Conservation (phyloP, 768 basidiomycete species). For the Amanita subjunquillea region DNA sequence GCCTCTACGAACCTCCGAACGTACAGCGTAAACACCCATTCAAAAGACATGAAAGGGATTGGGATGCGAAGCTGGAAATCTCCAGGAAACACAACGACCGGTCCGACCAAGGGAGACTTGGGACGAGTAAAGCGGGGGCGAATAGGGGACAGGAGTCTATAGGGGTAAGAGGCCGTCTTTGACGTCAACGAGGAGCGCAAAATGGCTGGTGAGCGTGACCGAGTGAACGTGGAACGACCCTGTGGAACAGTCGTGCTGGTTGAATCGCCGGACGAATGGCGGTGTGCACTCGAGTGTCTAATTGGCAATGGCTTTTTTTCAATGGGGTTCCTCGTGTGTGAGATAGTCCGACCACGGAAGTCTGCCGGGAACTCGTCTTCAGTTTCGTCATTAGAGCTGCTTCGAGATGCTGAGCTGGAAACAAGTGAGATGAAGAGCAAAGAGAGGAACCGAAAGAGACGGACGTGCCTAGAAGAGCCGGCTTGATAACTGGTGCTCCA, state of each 20-base stretch:
- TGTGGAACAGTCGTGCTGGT: conserved; percentile 20
- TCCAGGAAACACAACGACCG: conserved; percentile 35
- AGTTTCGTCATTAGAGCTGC: conserved; percentile 48
- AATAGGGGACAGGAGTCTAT: conserved; percentile 32
- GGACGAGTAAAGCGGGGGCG: conserved; percentile 33
- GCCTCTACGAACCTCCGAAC: conserved; percentile 54
- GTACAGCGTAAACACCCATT: conserved; percentile 48
- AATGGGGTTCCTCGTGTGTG: conserved; percentile 19
- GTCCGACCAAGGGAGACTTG: conserved; percentile 16
- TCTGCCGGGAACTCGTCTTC: conserved; percentile 33
- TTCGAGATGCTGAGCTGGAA: conserved; percentile 39
- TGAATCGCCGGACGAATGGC: conserved; percentile 30
- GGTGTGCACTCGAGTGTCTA: conserved; percentile 21
- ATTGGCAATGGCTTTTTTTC: conserved; percentile 16
- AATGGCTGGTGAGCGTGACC: conserved; percentile 61
- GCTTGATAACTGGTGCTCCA: conserved; percentile 87
- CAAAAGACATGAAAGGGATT: conserved; percentile 28
- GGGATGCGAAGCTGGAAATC: conserved; percentile 33
- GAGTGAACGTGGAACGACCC: conserved; percentile 45
- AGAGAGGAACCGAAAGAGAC: neutral
- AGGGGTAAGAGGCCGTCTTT: conserved; percentile 20
- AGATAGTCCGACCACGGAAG: conserved; percentile 33
- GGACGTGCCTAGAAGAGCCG: conserved; percentile 66
- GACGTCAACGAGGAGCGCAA: conserved; percentile 19
- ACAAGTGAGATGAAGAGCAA: neutral